Conservation (phyloP, 805 yeast species). For the Barnettozyma siamensis region DNA sequence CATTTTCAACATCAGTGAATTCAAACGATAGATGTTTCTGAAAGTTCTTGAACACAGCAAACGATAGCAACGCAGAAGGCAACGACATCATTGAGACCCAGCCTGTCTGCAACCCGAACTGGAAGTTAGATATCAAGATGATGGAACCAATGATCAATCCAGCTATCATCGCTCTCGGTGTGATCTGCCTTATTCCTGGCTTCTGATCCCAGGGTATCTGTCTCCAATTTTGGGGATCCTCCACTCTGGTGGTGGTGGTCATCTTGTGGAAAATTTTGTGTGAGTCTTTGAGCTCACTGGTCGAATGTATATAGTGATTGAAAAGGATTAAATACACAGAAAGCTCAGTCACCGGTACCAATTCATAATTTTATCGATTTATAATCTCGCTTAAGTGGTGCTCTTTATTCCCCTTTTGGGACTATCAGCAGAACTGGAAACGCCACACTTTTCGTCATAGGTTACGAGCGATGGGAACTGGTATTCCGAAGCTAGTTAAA, state of each 20-base stretch:
- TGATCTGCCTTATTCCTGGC: slow-evolving; percentile 56
- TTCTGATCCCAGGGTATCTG: slow-evolving; percentile 30
- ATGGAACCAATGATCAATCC: slow-evolving; percentile 85
- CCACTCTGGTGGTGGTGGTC: too few species aligned
- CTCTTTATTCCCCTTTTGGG: background rate
- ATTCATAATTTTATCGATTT: too few species aligned
- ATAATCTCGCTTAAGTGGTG: too few species aligned
- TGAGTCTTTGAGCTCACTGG: too few species aligned
- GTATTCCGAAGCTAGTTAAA: too few species aligned
- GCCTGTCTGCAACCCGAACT: slow-evolving; percentile 94
- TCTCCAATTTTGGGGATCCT: slow-evolving; percentile 18
- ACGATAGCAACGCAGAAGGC: slow-evolving; percentile 87
- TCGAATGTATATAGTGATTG: too few species aligned
- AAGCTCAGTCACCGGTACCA: too few species aligned
- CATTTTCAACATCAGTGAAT: slow-evolving; percentile 89
- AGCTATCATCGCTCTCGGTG: slow-evolving; percentile 64
- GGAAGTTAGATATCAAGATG: slow-evolving; percentile 85
- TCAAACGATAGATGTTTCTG: slow-evolving; percentile 34
- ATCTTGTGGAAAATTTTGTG: too few species aligned
- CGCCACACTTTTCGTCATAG: background rate
- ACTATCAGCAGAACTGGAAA: too few species aligned
- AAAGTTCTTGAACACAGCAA: slow-evolving; percentile 67
- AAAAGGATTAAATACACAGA: too few species aligned
- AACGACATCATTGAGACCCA: slow-evolving; percentile 99
- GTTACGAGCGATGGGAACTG: too few species aligned